Conservation (phyloP, 73 alveolate genomes). For the Paramecium biaurelia region DNA sequence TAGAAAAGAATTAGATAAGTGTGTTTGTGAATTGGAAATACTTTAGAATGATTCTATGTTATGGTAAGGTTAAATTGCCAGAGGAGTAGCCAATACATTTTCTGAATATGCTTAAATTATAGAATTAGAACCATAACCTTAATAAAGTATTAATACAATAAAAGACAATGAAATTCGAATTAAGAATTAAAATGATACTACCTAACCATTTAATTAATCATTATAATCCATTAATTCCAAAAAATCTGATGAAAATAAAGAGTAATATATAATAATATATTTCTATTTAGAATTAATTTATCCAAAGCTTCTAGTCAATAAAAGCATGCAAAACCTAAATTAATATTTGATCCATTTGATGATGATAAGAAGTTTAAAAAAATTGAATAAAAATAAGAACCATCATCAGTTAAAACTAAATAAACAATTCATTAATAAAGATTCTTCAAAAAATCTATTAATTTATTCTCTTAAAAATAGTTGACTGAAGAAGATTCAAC, state of each 20-base stretch:
- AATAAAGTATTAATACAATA: background rate
- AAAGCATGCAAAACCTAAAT: conserved; percentile 18
- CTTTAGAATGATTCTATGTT: conserved; percentile 25
- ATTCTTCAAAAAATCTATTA: conserved; percentile 7
- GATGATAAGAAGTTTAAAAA: conserved; percentile 22
- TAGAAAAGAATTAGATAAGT: conserved; percentile 66
- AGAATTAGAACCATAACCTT: background rate
- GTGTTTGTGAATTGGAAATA: conserved; percentile 64
- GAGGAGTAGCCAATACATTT: conserved; percentile 66
- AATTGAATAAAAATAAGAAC: background rate
- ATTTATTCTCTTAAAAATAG: background rate
- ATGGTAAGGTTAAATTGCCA: conserved; percentile 57
- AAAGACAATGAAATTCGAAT: background rate
- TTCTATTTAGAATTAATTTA: background rate
- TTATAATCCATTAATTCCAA: conserved; percentile 6
- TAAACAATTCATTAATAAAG: background rate
- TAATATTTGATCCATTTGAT: conserved; percentile 14
- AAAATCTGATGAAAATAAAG: conserved; percentile 51
- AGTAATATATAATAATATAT: background rate
- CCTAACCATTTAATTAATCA: conserved; percentile 14
- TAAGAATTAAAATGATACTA: background rate
- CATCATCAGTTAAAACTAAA: conserved; percentile 23
- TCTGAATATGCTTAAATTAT: conserved; percentile 62
- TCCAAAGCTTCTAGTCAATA: conserved; percentile 6
- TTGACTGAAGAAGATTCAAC: background rate